phyloP scores from a whole-genome alignment of 1,139 yeast species.

The Casaregolazyma lundiana region DNA sequence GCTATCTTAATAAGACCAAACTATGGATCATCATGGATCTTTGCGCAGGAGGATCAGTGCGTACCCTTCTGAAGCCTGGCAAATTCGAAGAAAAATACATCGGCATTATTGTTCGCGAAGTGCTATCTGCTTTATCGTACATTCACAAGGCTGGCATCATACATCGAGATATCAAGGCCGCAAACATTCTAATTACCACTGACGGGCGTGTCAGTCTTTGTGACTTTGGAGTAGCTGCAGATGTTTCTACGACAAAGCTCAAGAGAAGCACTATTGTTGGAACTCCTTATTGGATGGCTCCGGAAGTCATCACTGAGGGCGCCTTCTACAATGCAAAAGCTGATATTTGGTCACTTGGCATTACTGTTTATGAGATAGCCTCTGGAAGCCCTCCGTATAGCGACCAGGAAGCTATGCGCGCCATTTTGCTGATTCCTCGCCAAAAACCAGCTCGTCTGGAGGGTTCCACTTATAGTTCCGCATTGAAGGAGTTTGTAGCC shows the following conservation, averaged over 20 bases:
- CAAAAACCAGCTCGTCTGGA: slow-evolving; percentile 93
- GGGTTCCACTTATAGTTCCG: slow-evolving; percentile 74
- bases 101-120: slow-evolving; percentile 76
- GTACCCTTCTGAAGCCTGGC: slow-evolving; percentile 86
- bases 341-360: slow-evolving; percentile 92
- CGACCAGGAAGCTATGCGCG: slow-evolving; percentile 91
- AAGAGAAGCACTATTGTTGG: slow-evolving; percentile 97
- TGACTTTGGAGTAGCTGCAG: slow-evolving; percentile 98
- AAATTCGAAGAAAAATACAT: slow-evolving; percentile 79
- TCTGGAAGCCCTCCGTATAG: slow-evolving; percentile 98
- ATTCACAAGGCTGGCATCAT: slow-evolving; percentile 90
- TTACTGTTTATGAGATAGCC: slow-evolving; percentile 88
- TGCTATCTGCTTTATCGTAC: slow-evolving; percentile 68
- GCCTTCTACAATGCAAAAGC: slow-evolving; percentile 79
- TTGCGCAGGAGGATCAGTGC: slow-evolving; percentile 93
- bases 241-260: slow-evolving; percentile 67
- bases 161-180: slow-evolving; percentile 94
- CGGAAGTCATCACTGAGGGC: slow-evolving; percentile 95
- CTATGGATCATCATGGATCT: slow-evolving; percentile 97
- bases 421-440: slow-evolving; percentile 88
- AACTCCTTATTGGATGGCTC: slow-evolving; percentile 99
- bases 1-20: slow-evolving; percentile 78
- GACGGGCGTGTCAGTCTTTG: slow-evolving; percentile 89
- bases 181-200: slow-evolving; percentile 82
- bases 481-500: slow-evolving; percentile 83